Conservation (phyloP, 371 early-diverging fungal genomes). For the Mucor mucedo region DNA sequence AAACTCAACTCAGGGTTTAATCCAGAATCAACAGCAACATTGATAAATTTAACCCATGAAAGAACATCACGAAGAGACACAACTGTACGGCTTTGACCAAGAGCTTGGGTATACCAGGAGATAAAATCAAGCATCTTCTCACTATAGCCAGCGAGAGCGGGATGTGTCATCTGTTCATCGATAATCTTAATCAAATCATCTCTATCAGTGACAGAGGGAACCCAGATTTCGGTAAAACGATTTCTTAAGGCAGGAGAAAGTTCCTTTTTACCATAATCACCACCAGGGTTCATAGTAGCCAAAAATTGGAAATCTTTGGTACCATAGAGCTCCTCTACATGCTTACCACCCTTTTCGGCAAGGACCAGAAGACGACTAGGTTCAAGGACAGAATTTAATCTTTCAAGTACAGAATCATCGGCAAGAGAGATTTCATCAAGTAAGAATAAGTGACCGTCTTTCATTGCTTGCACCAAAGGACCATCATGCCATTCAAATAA, state of each 20-base stretch:
- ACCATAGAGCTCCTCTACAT: slow-evolving; percentile 77
- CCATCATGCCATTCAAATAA: slow-evolving; percentile 98
- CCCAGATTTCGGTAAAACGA: slow-evolving; percentile 99
- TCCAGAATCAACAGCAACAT: slow-evolving; percentile 47
- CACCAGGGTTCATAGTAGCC: slow-evolving; percentile 99
- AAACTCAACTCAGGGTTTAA: slow-evolving; percentile 60
- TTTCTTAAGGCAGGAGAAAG: slow-evolving; percentile 99
- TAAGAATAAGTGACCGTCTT: slow-evolving; percentile 92
- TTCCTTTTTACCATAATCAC: slow-evolving; percentile 99
- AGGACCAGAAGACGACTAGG: slow-evolving; percentile 89
- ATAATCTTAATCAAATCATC: slow-evolving; percentile 84
- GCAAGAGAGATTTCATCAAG: slow-evolving; percentile 99
- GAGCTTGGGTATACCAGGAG: slow-evolving; percentile 60
- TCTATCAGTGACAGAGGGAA: slow-evolving; percentile 81
- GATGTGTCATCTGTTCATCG: slow-evolving; percentile 61
- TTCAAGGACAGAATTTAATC: slow-evolving; percentile 98
- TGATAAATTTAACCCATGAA: slow-evolving; percentile 91
- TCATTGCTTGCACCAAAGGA: slow-evolving; percentile 93
- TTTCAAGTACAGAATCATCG: slow-evolving; percentile 99
- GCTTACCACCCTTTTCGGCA: slow-evolving; percentile 89
- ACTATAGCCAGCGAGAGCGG: slow-evolving; percentile 51
- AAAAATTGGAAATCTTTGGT: slow-evolving; percentile 87
- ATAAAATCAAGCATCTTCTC: slow-evolving; percentile 58
- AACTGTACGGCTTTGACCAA: slow-evolving; percentile 54
- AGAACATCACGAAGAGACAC: slow-evolving; percentile 91